A percentile compares a stretch with the other conserved stretches of the same genome.
Conservation (phyloP, 805 yeast genomes). For the Saturnispora dispora region DNA sequence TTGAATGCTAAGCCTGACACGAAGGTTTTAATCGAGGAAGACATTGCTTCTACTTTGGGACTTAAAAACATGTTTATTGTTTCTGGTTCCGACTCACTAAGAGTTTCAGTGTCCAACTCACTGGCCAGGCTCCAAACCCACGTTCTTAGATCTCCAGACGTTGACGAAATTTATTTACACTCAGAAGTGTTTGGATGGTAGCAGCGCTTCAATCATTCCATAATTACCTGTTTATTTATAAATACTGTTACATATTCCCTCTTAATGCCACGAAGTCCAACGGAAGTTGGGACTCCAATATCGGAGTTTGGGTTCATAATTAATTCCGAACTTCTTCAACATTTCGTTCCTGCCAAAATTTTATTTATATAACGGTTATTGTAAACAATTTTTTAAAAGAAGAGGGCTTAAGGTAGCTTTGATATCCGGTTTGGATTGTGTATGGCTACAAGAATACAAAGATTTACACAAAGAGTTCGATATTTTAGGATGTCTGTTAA, state of each 20-base stretch:
- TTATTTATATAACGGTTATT: not conserved
- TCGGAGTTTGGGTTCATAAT: not conserved
- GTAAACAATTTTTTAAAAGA: not conserved
- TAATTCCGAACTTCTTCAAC: not conserved
- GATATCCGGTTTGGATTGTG: not conserved
- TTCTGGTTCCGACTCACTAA: slow-evolving; percentile 39
- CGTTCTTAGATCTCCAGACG: slow-evolving; percentile 16
- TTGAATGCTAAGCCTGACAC: slow-evolving; percentile 14
- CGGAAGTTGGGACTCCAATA: not conserved
- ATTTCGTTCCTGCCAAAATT: not conserved
- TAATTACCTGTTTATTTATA: not conserved
- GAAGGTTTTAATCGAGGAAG: slow-evolving; percentile 13
- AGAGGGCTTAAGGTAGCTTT: not conserved
- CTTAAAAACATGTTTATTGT: slow-evolving; percentile 34
- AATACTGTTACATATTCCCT: not conserved
- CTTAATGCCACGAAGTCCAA: not conserved
- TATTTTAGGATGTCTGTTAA: not conserved
- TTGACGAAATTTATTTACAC: slow-evolving; percentile 41
- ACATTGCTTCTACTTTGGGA: slow-evolving; percentile 20
- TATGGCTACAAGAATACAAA: not conserved
- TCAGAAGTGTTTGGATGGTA: slow-evolving; percentile 44
- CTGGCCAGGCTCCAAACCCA: slow-evolving; percentile 35
- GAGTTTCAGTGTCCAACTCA: slow-evolving; percentile 30
- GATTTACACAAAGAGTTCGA: not conserved
- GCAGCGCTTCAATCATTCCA: not conserved